Conservation (phyloP, 768 basidiomycete species). For the Suillus americanus region DNA sequence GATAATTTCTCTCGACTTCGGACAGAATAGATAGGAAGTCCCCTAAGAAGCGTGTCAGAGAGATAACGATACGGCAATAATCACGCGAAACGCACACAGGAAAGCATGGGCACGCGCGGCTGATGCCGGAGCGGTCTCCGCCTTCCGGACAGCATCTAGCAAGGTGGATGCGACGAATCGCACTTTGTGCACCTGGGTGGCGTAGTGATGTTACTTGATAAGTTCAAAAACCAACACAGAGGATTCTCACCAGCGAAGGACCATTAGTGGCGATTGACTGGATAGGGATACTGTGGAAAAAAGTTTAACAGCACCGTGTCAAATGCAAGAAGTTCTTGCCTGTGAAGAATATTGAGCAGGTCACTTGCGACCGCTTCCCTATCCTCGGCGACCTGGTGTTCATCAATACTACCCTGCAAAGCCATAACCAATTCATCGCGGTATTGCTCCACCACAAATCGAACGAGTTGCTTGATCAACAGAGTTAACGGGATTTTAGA, state of each 20-base stretch:
- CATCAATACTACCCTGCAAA: constrained; percentile 64
- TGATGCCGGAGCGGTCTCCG: constrained; percentile 74
- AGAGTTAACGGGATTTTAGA: not conserved
- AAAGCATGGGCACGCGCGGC: constrained; percentile 86
- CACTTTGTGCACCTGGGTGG: constrained; percentile 79
- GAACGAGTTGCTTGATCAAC: constrained; percentile 77
- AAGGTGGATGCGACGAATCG: constrained; percentile 91
- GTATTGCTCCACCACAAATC: constrained; percentile 91
- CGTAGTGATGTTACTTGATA: not conserved
- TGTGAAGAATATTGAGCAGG: constrained; percentile 82
- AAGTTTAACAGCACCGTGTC: constrained; percentile 9
- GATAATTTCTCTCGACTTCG: constrained; percentile 89
- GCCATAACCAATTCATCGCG: constrained; percentile 78
- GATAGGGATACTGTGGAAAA: constrained; percentile 71
- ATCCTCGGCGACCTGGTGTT: constrained; percentile 65
- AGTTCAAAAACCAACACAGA: constrained; percentile 9
- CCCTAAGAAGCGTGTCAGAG: constrained; percentile 47
- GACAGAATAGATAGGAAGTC: constrained; percentile 90
- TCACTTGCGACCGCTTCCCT: constrained; percentile 86
- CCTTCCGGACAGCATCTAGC: constrained; percentile 80
- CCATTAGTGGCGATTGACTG: constrained; percentile 91
- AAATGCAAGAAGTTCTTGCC: constrained; percentile 36
- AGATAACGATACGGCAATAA: constrained; percentile 6
- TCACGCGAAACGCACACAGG: constrained; percentile 56
- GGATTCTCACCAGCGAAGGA: constrained; percentile 60